phyloP scores from a whole-genome alignment of 805 yeast species.

The Candida methanosorbosa region DNA sequence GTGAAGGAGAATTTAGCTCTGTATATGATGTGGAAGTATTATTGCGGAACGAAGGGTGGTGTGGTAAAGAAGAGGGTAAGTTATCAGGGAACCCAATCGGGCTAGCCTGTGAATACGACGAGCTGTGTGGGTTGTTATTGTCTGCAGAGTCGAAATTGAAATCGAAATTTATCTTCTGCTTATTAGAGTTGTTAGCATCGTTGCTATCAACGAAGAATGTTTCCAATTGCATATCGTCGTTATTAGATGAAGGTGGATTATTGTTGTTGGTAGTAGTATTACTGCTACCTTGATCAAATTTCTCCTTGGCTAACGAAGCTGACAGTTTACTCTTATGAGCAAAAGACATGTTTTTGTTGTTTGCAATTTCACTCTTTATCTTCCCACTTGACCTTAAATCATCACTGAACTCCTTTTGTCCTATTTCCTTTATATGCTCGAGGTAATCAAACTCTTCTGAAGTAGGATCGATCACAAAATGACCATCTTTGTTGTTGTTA shows the following conservation, averaged over 20 bases:
- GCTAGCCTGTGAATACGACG: too few relatives aligned
- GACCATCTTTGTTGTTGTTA: constrained; percentile 1
- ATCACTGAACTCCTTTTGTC: constrained; percentile 20
- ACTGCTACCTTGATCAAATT: not conserved
- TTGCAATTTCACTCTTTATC: too few relatives aligned
- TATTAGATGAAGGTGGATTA: not conserved
- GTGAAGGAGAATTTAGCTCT: too few relatives aligned
- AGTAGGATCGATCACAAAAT: constrained; percentile 35
- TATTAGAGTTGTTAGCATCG: too few relatives aligned
- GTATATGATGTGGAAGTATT: too few relatives aligned
- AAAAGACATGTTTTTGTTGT: too few relatives aligned
- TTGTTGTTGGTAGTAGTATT: not conserved
- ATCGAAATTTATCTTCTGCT: too few relatives aligned
- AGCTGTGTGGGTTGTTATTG: too few relatives aligned
- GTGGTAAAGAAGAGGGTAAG: constrained; percentile 2
- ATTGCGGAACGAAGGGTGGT: constrained; percentile 2
- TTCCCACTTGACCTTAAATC: too few relatives aligned
- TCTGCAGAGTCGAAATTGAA: constrained; percentile 1
- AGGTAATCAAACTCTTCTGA: constrained; percentile 55
- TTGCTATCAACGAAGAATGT: too few relatives aligned
- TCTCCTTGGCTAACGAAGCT: constrained; percentile 6
- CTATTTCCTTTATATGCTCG: constrained; percentile 53
- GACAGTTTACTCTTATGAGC: too few relatives aligned
- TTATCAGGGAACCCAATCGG: not conserved
- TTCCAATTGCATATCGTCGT: too few relatives aligned